Evolutionary conservation across 768 basidiomycete species (phyloP), one percentile per base, ranked within the genome.

Genomic region (Scleroderma bovista): DNA sequence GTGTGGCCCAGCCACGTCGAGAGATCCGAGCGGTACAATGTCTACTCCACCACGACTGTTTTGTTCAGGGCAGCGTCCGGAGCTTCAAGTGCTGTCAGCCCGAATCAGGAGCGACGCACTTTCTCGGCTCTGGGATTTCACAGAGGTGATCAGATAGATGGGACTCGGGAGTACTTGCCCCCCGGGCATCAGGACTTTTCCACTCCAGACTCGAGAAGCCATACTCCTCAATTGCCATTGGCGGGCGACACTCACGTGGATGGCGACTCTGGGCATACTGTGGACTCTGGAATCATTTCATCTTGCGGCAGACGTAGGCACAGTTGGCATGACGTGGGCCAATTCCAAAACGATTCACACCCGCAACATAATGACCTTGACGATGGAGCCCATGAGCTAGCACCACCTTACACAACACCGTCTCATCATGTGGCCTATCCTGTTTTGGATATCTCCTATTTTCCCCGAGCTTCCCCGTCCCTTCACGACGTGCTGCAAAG

Each of bases 1-100:
- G 37, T 11, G 48, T 29, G 90, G 51, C 80, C 84, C 19, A 75
- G 85, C 15, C 77, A 88, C 22, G 67, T 84, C 51, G 88, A 95
- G 41, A 75, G 90, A 15, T 79, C 75, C 11, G 94, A 97, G 64
- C 84, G 88, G 50, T 84, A 87, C 62, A 73, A 73, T 29, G 72
- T 93, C 26, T 84, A 89, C 58, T 82, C 83, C 33, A 79, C 84
- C 13, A 79, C 80, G 1, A 79, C 80, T 29, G 77, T 81, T 5
- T 84, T 88, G 65, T 96, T 93, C 66, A 75, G 76, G 44, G 87
- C 88, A 0, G 73, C 75, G 1, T 67, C 71, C 4, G 55, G 31
- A 44, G 10, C 11, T 19, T 20, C 17, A 9, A 44, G 24, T 11
- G 26, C 1, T 33, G 19, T 10, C 31, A 33, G 26, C 9, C 26